Evolutionary conservation across 441 rosid species (phyloP).

Genomic region (Gossypium lobatum): DNA sequence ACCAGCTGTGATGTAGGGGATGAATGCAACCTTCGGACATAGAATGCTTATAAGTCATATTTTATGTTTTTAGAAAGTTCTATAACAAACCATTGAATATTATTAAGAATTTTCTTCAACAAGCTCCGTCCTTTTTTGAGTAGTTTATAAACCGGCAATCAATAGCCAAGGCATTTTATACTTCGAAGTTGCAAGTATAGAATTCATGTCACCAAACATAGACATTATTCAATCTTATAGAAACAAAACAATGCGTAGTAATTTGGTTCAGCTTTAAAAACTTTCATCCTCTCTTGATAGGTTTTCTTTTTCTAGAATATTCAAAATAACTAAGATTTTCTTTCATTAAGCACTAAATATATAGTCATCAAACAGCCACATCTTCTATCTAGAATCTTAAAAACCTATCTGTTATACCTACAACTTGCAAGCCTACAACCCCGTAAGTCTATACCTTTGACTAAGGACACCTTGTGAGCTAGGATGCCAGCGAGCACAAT

Average conservation of each 20-base stretch:
- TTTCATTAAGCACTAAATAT: background rate
- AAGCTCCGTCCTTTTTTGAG: background rate
- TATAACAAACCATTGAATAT: background rate
- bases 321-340: background rate
- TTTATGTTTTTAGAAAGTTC: background rate
- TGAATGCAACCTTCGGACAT: constrained; percentile 66
- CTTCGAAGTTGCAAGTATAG: background rate
- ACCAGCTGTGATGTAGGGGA: constrained; percentile 93
- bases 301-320: background rate
- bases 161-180: background rate
- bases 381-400: background rate
- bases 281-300: background rate
- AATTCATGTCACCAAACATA: background rate
- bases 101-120: background rate
- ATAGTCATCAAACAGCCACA: constrained; percentile 2
- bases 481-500: too few species aligned
- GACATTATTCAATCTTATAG: background rate
- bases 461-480: too few species aligned
- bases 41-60: constrained; percentile 3
- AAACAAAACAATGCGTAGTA: background rate
- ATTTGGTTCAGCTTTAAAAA: background rate
- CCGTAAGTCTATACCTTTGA: too few species aligned
- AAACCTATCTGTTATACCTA: background rate
- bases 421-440: too few species aligned
- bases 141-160: background rate